phyloP scores from a whole-genome alignment of 805 yeast species.

The Maudiozyma barnettii region DNA sequence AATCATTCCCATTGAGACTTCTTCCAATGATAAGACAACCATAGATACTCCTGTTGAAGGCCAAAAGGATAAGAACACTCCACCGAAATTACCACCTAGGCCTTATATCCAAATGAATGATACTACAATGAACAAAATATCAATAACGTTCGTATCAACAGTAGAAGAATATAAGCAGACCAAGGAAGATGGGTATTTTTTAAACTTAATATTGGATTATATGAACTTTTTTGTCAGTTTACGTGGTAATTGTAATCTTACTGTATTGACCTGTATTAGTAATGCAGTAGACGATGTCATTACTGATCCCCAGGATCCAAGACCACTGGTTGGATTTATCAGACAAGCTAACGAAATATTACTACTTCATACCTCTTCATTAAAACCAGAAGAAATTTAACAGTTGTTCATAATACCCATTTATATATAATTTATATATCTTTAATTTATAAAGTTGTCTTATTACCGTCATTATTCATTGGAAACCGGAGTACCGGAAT shows the following conservation, averaged over 20 bases:
- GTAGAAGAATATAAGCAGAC: conserved; percentile 24
- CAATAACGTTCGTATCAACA: conserved; percentile 33
- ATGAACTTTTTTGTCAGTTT: conserved; percentile 43
- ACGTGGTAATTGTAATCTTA: conserved; percentile 25
- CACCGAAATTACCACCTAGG: conserved; percentile 27
- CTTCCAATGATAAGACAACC: too few relatives aligned
- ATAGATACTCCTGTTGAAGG: too few relatives aligned
- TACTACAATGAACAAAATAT: conserved; percentile 35
- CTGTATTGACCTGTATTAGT: conserved; percentile 25
- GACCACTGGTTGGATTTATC: conserved; percentile 24
- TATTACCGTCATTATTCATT: too few relatives aligned
- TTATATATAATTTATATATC: too few relatives aligned
- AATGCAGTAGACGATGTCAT: conserved; percentile 14
- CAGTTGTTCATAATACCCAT: not conserved
- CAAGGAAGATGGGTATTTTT: conserved; percentile 2
- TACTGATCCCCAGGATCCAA: too few relatives aligned
- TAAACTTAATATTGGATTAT: conserved; percentile 36
- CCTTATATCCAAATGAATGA: conserved; percentile 36
- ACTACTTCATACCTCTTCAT: not conserved
- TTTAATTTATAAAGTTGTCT: too few relatives aligned
- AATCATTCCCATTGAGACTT: too few relatives aligned
- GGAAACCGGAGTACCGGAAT: not conserved
- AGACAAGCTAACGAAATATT: conserved; percentile 18
- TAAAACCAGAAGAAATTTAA: not conserved
- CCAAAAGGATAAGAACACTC: not conserved